Base-by-base conservation (phyloP, 2,329 filamentous ascomycete species). In the Colletotrichum incanum region DNA sequence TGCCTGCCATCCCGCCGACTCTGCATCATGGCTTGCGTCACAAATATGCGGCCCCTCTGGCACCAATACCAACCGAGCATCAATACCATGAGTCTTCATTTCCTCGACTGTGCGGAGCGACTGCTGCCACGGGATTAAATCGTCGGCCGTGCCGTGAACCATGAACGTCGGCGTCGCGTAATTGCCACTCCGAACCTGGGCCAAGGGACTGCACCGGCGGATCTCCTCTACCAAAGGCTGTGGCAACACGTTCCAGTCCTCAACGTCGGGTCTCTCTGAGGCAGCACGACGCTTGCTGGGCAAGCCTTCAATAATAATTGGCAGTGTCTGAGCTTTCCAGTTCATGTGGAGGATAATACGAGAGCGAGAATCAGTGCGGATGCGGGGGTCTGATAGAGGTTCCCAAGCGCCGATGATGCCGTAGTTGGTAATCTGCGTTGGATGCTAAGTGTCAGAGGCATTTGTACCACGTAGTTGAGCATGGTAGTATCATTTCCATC, bases 271-370 rank as follows among this genome's bases (percentile, higher is more conserved):
- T n/a, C 26, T 45, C 9, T 3, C 18, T 0, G 55, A 52, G 7
- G 2, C 16, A 1, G 55, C 67, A 2, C n/a, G 37, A n/a, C 65
- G 5, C 72, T 50, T 58, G 59, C 65, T 76, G 1, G 70, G 71
- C 14, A 81, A 62, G 2, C 80, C 81, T 20, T 75, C 59, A n/a
- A 83, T 64, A 1, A 86, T 71, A 1, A 85, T 74, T 1, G 78
- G 82, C 0, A 86, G 74, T 0, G 77, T 78, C 52, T 81, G 80
- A 0, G 76, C 83, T 28, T 79, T 76, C 83, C 82, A 84, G 73
- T 85, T 84, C 77, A 85, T 85, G 69, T 85, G 79, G 0, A 86
- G 76, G 1, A 79, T 75, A 12, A 86, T 78, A 5, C 82, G 79
- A 20, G 71, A 77, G 18, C 84, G 82, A 0, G 80, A 74, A 67